A percentile compares a stretch with the other conserved stretches of the same genome.
Evolutionary conservation across 495 filamentous ascomycete genomes (phyloP).

Genomic region (Xylaria venustula): DNA sequence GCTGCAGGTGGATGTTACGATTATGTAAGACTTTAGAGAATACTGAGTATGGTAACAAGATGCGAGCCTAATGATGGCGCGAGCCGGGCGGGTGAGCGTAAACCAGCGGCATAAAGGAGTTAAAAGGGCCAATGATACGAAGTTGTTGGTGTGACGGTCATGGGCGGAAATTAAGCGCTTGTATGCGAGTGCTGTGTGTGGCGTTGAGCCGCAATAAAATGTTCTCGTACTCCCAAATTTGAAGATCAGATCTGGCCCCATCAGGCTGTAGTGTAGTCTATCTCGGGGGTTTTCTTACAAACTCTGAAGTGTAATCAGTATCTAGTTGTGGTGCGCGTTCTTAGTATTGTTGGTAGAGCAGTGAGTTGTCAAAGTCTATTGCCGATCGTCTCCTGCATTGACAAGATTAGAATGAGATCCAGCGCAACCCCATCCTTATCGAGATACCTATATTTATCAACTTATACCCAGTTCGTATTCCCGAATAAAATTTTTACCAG

Average conservation of each 20-base stretch:
- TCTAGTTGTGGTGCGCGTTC: too few species aligned
- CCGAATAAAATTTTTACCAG: constrained; percentile 2
- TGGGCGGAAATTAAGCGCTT: neutral
- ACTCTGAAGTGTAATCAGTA: too few species aligned
- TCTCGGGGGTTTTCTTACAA: too few species aligned
- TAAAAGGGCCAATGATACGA: neutral
- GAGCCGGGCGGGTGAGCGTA: neutral
- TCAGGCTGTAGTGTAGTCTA: too few species aligned
- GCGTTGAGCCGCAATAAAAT: constrained; percentile 5
- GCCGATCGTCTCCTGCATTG: too few species aligned
- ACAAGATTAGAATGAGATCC: too few species aligned
- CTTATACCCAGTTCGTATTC: neutral
- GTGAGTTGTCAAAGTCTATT: too few species aligned
- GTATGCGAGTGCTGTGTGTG: neutral
- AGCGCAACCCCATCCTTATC: neutral
- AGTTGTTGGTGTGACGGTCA: neutral
- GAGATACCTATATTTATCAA: constrained; percentile 6
- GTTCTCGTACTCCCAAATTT: constrained; percentile 9
- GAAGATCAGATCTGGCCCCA: constrained; percentile 3
- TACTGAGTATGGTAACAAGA: constrained; percentile 3
- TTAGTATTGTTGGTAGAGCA: too few species aligned
- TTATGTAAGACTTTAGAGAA: constrained; percentile 1
- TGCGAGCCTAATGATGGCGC: constrained; percentile 6
- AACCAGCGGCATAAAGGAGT: neutral
- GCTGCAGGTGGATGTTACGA: constrained; percentile 8